Evolutionary conservation across 2,329 filamentous ascomycete genomes (phyloP).

Genomic region (Neobulgaria alba): DNA sequence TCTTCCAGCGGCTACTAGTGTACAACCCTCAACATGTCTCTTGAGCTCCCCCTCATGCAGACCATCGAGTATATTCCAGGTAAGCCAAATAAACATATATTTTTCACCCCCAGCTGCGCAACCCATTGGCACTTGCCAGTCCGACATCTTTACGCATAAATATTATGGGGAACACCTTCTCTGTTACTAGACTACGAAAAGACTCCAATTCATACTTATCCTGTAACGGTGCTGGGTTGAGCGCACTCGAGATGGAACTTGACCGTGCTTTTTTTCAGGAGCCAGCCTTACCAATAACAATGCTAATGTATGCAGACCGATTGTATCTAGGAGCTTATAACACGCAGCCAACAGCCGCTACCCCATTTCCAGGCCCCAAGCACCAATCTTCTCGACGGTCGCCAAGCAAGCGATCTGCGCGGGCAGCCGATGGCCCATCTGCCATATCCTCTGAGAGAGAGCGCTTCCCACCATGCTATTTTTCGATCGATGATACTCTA

Average conservation of each 20-base stretch:
- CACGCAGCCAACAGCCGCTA: constrained; percentile 69
- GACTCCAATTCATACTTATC: not conserved
- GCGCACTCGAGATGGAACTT: not conserved
- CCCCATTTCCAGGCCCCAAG: constrained; percentile 74
- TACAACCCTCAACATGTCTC: constrained; percentile 32
- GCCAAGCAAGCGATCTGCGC: constrained; percentile 67
- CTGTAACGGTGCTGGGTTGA: not conserved
- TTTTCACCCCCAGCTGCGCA: constrained; percentile 4
- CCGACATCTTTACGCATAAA: constrained; percentile 18
- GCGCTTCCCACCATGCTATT: constrained; percentile 76
- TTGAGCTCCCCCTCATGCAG: constrained; percentile 58
- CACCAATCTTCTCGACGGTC: constrained; percentile 47
- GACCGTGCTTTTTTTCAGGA: no score
- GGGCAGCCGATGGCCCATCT: constrained; percentile 50
- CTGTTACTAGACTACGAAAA: constrained; percentile 5
- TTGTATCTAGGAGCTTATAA: constrained; percentile 92
- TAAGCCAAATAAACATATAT: constrained; percentile 35
- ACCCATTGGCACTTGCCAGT: constrained; percentile 10
- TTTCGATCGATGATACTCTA: constrained; percentile 85
- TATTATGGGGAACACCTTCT: constrained; percentile 14
- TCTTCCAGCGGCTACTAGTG: constrained; percentile 4
- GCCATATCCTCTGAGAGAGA: constrained; percentile 36
- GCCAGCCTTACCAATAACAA: not conserved
- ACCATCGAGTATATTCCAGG: constrained; percentile 95
- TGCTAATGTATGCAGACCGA: constrained; percentile 58